phyloP scores from a whole-genome alignment of 2,329 filamentous ascomycete species.

The Phialophora macrospora region DNA sequence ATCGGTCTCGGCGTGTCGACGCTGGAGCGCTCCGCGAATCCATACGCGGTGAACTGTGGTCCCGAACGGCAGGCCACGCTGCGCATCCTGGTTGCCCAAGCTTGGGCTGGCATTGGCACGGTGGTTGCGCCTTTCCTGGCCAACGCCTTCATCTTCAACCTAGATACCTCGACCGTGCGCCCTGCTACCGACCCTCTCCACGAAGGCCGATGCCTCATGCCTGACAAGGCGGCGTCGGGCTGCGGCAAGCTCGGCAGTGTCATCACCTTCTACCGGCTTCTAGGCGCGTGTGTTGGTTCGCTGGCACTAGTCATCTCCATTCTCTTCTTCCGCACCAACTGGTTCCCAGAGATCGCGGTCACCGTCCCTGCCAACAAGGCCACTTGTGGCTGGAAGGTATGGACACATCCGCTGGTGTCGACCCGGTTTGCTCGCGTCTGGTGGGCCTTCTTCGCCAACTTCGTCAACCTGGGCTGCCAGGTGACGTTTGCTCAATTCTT shows the following conservation, averaged over 20 bases:
- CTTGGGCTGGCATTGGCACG: constrained; percentile 75
- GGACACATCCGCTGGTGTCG: constrained; percentile 37
- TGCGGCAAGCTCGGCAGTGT: constrained; percentile 63
- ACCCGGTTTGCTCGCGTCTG: constrained; percentile 73
- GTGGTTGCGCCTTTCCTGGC: constrained; percentile 75
- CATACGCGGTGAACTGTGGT: constrained; percentile 76
- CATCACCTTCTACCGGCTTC: constrained; percentile 78
- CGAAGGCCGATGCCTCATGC: constrained; percentile 33
- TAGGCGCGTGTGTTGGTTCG: constrained; percentile 71
- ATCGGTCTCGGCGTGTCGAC: constrained; percentile 74
- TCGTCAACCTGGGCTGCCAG: constrained; percentile 80
- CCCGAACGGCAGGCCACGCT: constrained; percentile 76
- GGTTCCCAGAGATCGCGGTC: constrained; percentile 75
- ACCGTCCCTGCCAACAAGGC: constrained; percentile 60
- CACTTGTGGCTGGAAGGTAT: constrained; percentile 50
- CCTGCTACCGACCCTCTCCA: constrained; percentile 29
- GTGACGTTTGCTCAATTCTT: constrained; percentile 64
- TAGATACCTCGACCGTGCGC: constrained; percentile 26
- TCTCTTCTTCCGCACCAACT: constrained; percentile 64
- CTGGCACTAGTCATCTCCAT: constrained; percentile 58
- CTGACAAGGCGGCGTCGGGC: constrained; percentile 50
- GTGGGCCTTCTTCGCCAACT: constrained; percentile 75
- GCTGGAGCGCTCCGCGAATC: constrained; percentile 77
- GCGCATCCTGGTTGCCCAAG: constrained; percentile 76
- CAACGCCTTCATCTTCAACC: constrained; percentile 66